Evolutionary conservation across 208 protist species (phyloP), one percentile per base, ranked within the genome.

Genomic region (Acanthamoeba quina): DNA sequence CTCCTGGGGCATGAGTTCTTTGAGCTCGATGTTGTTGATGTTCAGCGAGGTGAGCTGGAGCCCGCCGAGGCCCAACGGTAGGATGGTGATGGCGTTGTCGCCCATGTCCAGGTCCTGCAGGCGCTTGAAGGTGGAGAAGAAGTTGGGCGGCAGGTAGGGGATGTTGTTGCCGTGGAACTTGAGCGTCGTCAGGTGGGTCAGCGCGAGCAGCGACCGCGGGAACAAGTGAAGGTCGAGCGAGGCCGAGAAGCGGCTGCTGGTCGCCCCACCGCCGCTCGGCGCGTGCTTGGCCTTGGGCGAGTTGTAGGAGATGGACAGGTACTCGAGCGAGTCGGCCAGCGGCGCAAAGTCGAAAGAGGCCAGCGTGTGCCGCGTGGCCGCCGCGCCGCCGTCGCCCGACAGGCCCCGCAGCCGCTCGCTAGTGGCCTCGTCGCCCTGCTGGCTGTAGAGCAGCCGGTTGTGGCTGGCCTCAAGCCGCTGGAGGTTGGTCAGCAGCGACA

Each of bases 131-230:
- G 54, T 68, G 5, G 49, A 0, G 82, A 60, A 90, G 82, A 90
- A 90, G 82, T 64, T 64, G 41, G 49, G 31, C 31, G 82, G 41
- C 54, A 90, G 58, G 19, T 60, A 29, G 21, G 82, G 56, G 21
- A 90, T 90, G 56, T 90, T 90, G 52, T 90, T 90, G 34, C 82
- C 82, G 29, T 64, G 82, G 82, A 90, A 90, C 82, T 68, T 60
- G 31, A 90, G 82, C 2, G 82, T 49, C 13, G 58, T 90, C 49
- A 90, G 58, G 26, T 90, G 64, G 82, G 49, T 62, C 19, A 90
- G 82, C 11, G 49, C 31, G 49, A 66, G 41, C n/a, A 90, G 34
- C 6, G 82, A 90, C n/a, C 82, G 44, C 49, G 82, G 82, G 82
- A 90, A 90, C 34, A 49, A 24, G 29, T 80, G 72, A 7, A 80